phyloP scores from a whole-genome alignment of 441 rosid genomes.

The Gossypium aridum region DNA sequence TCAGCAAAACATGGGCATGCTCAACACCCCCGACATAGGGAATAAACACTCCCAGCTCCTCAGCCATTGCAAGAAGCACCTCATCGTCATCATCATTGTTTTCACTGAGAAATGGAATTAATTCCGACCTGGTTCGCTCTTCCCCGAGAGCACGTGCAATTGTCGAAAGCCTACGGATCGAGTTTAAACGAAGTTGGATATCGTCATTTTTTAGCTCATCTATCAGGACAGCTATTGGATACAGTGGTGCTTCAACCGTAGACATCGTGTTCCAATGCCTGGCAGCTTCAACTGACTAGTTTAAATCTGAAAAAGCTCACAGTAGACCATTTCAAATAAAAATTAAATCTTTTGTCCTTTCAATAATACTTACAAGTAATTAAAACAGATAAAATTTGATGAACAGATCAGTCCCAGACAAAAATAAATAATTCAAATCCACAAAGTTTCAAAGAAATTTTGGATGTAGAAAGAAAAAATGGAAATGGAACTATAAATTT shows the following conservation, averaged over 20 bases:
- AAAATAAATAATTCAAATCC: constrained; percentile 21
- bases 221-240: constrained; percentile 77
- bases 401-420: constrained; percentile 7
- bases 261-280: constrained; percentile 35
- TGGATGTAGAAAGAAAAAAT: background rate
- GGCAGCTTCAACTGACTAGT: background rate
- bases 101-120: constrained; percentile 86
- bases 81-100: constrained; percentile 93
- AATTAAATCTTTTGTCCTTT: background rate
- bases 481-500: background rate
- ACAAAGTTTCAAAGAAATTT: background rate
- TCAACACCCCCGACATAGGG: constrained; percentile 87
- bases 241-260: constrained; percentile 70
- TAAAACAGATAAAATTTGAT: background rate
- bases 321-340: background rate
- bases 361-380: background rate
- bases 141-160: constrained; percentile 95
- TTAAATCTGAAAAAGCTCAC: background rate
- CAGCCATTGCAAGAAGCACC: constrained; percentile 85
- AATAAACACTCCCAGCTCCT: constrained; percentile 79
- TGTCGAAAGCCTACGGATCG: constrained; percentile 75
- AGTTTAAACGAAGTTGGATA: constrained; percentile 76
- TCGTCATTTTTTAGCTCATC: constrained; percentile 90
- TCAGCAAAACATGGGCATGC: constrained; percentile 64
- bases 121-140: constrained; percentile 77